Percentiles rank a stretch among this genome's conserved stretches.
Evolutionary conservation across 202 grass and related monocot species (phyloP).

Genomic region (Brachypodium distachyon): DNA sequence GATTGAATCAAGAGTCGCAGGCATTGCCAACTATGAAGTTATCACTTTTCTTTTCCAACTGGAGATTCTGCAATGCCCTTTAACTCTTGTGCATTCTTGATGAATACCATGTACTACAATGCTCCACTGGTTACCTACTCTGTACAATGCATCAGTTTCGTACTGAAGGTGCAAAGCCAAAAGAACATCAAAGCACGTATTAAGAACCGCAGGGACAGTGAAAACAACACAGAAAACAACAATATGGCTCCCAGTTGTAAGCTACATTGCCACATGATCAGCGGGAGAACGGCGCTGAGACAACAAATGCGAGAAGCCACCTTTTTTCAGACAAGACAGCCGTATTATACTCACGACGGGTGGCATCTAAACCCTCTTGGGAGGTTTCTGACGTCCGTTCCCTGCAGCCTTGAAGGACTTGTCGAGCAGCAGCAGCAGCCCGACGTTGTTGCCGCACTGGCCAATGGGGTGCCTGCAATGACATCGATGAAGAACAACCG

Average conservation of each 20-base stretch:
- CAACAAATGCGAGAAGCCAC: constrained; percentile 15
- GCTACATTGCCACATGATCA: not conserved
- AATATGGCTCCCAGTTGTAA: constrained; percentile 10
- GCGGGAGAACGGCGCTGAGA: not conserved
- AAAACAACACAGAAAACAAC: not conserved
- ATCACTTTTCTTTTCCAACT: not conserved
- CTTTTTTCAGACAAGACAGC: not conserved
- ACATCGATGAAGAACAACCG: not conserved
- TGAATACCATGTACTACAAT: not conserved
- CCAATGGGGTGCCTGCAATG: constrained; percentile 55
- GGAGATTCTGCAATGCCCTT: not conserved
- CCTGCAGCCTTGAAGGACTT: constrained; percentile 28
- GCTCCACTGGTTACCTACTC: not conserved
- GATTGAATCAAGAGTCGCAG: not conserved
- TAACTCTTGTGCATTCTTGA: not conserved
- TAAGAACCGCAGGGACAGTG: not conserved
- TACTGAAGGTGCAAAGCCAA: not conserved
- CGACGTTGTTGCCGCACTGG: constrained; percentile 42
- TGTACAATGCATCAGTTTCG: not conserved
- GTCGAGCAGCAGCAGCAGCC: constrained; percentile 54
- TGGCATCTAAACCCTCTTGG: constrained; percentile 34
- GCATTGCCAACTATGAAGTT: not conserved
- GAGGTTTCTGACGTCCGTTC: constrained; percentile 34
- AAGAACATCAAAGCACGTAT: not conserved
- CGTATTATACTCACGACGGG: not conserved